A percentile compares a stretch with the other conserved stretches of the same genome.
Evolutionary conservation across 176 grass and related monocot genomes (phyloP).

Genomic region (Triticum urartu): DNA sequence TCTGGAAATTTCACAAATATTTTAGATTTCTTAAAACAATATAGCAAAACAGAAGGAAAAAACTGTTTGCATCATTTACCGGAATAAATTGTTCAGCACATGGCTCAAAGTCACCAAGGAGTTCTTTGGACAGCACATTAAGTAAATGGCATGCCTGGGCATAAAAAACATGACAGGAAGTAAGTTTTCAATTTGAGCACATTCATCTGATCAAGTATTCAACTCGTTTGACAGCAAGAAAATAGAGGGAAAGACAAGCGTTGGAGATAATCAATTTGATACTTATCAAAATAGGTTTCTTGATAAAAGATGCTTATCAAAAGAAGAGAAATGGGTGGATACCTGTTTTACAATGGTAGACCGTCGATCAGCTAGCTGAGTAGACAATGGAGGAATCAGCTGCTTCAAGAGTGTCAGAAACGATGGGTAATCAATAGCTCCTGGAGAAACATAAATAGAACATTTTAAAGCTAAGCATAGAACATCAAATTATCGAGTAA

Average conservation of each 20-base stretch:
- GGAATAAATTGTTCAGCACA: conserved; percentile 83
- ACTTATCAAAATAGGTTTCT: conserved; percentile 7
- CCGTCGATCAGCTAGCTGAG: conserved; percentile 87
- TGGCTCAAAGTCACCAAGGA: conserved; percentile 88
- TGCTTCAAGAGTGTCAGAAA: conserved; percentile 91
- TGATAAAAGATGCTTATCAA: background rate
- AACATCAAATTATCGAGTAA: background rate
- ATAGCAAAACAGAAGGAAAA: background rate
- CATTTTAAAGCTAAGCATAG: background rate
- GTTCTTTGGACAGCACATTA: conserved; percentile 94
- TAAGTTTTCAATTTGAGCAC: background rate
- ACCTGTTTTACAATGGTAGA: conserved; percentile 99
- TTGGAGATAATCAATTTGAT: background rate
- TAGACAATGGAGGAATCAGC: conserved; percentile 70
- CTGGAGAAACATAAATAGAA: conserved; percentile 44
- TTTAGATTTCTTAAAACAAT: conserved; percentile 23
- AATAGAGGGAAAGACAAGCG: background rate
- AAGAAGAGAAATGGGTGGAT: conserved; percentile 13
- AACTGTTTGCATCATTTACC: conserved; percentile 43
- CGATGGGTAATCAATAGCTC: conserved; percentile 77
- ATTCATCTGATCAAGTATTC: conserved; percentile 11
- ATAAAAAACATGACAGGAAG: conserved; percentile 22
- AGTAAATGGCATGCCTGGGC: conserved; percentile 82
- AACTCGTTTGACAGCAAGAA: background rate
- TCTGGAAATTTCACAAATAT: conserved; percentile 42